These are phyloP conservation scores for Oryza australiensis DNA, from an alignment of 176 grass and related monocot species.

Conservation along the genomic window DNA sequence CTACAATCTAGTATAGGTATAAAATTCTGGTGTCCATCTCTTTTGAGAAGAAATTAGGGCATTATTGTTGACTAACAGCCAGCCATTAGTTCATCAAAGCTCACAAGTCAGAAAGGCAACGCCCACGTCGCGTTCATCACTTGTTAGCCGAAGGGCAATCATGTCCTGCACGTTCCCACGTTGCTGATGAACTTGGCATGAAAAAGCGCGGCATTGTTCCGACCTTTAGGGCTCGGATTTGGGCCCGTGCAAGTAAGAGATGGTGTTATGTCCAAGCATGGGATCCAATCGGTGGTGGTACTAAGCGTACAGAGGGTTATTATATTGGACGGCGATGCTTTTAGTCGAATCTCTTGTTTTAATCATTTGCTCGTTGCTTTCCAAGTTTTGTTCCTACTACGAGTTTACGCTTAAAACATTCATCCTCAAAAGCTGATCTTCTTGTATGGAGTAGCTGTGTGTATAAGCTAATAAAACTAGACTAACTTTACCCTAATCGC, in stretches of 20 bases:
- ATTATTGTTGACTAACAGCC: not conserved
- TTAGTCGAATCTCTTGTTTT: constrained; percentile 3
- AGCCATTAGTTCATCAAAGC: not conserved
- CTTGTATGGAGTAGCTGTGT: too few relatives aligned
- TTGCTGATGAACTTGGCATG: constrained; percentile 26
- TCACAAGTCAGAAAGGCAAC: constrained; percentile 8
- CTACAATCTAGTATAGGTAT: not conserved
- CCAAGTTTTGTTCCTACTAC: not conserved
- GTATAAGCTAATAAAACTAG: too few relatives aligned
- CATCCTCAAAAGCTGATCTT: not conserved
- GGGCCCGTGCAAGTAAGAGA: constrained; percentile 26
- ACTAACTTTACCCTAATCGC: too few relatives aligned
- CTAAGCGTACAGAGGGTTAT: not conserved
- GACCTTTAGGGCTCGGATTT: constrained; percentile 13
- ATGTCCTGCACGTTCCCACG: constrained; percentile 25
- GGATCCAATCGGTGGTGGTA: constrained; percentile 30
- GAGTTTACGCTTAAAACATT: not conserved
- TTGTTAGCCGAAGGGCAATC: not conserved
- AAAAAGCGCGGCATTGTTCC: constrained; percentile 33
- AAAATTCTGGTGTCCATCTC: not conserved
- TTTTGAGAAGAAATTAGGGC: constrained; percentile 14
- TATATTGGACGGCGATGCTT: constrained; percentile 23
- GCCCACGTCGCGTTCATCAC: not conserved
- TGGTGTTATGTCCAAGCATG: constrained; percentile 24
- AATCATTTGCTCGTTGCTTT: not conserved